These are phyloP conservation scores for Viola pubescens DNA, from an alignment of 441 rosid genomes.

Conservation along the genomic window DNA sequence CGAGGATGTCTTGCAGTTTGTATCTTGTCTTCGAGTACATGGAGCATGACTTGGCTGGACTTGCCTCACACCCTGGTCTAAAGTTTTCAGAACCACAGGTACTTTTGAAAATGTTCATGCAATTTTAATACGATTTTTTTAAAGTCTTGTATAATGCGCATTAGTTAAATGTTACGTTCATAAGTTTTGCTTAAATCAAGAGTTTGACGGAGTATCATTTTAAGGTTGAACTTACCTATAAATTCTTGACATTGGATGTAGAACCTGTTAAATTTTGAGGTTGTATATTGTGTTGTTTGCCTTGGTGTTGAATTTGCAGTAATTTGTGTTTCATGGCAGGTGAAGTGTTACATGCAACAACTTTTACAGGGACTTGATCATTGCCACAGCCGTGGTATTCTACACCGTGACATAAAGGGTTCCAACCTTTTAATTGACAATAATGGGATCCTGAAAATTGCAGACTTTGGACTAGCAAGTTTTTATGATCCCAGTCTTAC, in stretches of 20 bases:
- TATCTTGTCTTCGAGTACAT: conserved; percentile 86
- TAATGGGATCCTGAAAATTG: conserved; percentile 80
- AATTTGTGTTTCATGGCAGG: conserved; percentile 34
- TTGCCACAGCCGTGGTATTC: conserved; percentile 80
- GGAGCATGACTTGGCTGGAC: conserved; percentile 98
- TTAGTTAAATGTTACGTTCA: not conserved
- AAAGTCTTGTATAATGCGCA: not conserved
- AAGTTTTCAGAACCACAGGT: conserved; percentile 91
- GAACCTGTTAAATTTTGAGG: not conserved
- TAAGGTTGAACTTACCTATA: not conserved
- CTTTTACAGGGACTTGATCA: conserved; percentile 80
- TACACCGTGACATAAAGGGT: conserved; percentile 95
- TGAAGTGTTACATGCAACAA: conserved; percentile 88
- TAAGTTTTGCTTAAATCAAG: not conserved
- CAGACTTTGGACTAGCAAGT: conserved; percentile 92
- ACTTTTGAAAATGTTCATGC: conserved; percentile 1
- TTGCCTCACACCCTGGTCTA: conserved; percentile 81
- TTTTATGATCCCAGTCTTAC: conserved; percentile 58
- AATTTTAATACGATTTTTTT: not conserved
- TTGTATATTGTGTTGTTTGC: not conserved
- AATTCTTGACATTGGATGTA: no score
- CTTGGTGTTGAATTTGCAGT: not conserved
- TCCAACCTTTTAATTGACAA: conserved; percentile 88
- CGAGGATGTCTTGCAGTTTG: conserved; percentile 96
- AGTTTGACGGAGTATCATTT: not conserved